Evolutionary conservation across 1,284 basidiomycete species (phyloP).

Genomic region (Ganoderma boninense): DNA sequence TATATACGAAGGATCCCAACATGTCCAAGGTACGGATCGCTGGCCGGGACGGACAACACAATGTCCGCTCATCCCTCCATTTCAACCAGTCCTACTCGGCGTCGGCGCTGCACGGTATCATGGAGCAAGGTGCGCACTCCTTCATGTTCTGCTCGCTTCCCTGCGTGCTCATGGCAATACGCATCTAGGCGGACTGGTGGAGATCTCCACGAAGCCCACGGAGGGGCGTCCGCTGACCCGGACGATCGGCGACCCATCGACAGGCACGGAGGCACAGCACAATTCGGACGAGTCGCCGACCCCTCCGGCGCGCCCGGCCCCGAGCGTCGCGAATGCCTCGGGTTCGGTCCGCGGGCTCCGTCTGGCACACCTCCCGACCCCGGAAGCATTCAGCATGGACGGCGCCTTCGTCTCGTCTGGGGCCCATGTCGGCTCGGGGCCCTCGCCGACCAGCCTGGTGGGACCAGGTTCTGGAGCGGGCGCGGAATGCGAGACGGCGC

Average conservation of each 20-base stretch:
- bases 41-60: constrained; percentile 14
- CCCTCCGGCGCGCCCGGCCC: constrained; percentile 19
- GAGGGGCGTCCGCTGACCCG: constrained; percentile 54
- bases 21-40: constrained; percentile 4
- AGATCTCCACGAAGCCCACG: constrained; percentile 58
- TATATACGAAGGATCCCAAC: constrained; percentile 18
- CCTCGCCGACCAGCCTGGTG: constrained; percentile 17
- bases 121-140: constrained; percentile 69
- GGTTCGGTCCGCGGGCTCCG: constrained; percentile 30
- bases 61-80: constrained; percentile 22
- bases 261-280: constrained; percentile 45
- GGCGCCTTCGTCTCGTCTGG: constrained; percentile 32
- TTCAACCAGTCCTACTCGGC: constrained; percentile 41
- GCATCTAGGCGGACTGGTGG: constrained; percentile 63
- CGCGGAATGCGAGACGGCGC: constrained; percentile 47
- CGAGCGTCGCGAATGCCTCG: constrained; percentile 24
- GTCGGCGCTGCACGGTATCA: constrained; percentile 68
- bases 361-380: constrained; percentile 35
- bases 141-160: neutral
- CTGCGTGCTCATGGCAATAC: neutral
- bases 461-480: constrained; percentile 17
- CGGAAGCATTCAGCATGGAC: constrained; percentile 34
- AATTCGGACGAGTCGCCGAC: constrained; percentile 30
- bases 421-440: constrained; percentile 21
- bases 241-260: constrained; percentile 56